These are phyloP conservation scores for Gigaspora rosea DNA, from an alignment of 192 early-diverging fungal species.

Conservation along the genomic window DNA sequence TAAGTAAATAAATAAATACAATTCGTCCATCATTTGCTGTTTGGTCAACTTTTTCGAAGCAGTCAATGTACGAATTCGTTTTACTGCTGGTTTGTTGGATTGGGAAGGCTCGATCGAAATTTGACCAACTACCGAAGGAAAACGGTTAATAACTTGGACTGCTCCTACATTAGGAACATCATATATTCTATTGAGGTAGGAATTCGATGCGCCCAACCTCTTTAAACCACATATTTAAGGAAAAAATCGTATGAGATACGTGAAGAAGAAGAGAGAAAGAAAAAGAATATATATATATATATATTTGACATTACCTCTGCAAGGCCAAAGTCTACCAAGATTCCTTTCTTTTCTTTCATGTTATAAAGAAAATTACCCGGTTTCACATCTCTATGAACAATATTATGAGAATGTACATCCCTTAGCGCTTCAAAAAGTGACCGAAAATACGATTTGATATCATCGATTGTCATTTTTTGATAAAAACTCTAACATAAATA, in stretches of 20 bases:
- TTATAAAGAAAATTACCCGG: conserved; percentile 95
- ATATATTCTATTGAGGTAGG: too few species aligned
- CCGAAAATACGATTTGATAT: conserved; percentile 78
- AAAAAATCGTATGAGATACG: not conserved
- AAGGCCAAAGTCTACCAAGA: conserved; percentile 88
- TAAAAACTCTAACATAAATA: conserved; percentile 60
- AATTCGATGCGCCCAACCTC: too few species aligned
- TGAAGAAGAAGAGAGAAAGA: not conserved
- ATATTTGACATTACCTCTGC: not conserved
- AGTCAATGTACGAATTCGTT: too few species aligned
- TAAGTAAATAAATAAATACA: not conserved
- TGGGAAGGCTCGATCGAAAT: too few species aligned
- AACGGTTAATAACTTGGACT: too few species aligned
- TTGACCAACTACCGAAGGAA: too few species aligned
- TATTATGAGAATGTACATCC: conserved; percentile 67
- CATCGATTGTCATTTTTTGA: conserved; percentile 55
- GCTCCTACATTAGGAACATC: too few species aligned
- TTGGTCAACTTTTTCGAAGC: too few species aligned
- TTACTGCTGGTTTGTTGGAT: too few species aligned
- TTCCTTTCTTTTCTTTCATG: conserved; percentile 64
- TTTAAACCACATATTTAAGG: not conserved
- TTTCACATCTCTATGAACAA: conserved; percentile 94
- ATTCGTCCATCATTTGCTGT: not conserved
- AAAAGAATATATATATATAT: not conserved
- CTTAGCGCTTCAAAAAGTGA: conserved; percentile 70